Evolutionary conservation across 1,284 basidiomycete genomes (phyloP), one percentile per base, ranked within the genome.

Genomic region (Apiotrichum mycotoxinovorans): DNA sequence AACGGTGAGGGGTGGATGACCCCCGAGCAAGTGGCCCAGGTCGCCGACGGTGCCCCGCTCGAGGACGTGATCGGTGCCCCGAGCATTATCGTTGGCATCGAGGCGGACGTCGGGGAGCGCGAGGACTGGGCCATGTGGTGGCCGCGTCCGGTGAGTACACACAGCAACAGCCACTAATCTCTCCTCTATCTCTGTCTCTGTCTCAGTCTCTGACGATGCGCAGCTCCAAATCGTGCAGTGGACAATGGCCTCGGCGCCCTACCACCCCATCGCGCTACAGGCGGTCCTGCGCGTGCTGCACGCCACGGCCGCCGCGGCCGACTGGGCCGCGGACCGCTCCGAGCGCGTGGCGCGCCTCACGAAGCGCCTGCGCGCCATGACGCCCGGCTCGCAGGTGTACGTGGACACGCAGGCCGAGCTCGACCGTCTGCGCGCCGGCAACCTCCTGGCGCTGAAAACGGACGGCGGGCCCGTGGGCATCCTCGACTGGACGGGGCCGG

Each of bases 141-240:
- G 74, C 66, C 76, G 25, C 57, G 76, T 33, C 76, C 75, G 8
- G 75, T 77, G 35, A 67, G 75, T 70, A n/a, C n/a, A n/a, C n/a
- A n/a, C n/a, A n/a, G n/a, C n/a, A n/a, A n/a, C n/a, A n/a, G n/a
- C n/a, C n/a, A n/a, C n/a, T n/a, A n/a, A n/a, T n/a, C n/a, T n/a
- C n/a, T n/a, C n/a, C n/a, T n/a, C n/a, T n/a, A n/a, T n/a, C n/a
- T n/a, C n/a, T n/a, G n/a, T n/a, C n/a, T n/a, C n/a, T n/a, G n/a
- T n/a, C n/a, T n/a, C n/a, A n/a, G n/a, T n/a, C n/a, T n/a, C n/a
- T n/a, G n/a, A n/a, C n/a, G n/a, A n/a, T n/a, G n/a, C n/a, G 20
- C 54, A 75, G 73, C 62, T 79, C 17, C 77, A 78, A 61, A 72
- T 79, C n/a, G 71, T 70, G 2, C 77, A 79, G 64, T 79, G 78